Evolutionary conservation across 371 early-diverging fungal species (phyloP), one percentile per base, ranked within the genome.

Genomic region (Apophysomyces trapeziformis): DNA sequence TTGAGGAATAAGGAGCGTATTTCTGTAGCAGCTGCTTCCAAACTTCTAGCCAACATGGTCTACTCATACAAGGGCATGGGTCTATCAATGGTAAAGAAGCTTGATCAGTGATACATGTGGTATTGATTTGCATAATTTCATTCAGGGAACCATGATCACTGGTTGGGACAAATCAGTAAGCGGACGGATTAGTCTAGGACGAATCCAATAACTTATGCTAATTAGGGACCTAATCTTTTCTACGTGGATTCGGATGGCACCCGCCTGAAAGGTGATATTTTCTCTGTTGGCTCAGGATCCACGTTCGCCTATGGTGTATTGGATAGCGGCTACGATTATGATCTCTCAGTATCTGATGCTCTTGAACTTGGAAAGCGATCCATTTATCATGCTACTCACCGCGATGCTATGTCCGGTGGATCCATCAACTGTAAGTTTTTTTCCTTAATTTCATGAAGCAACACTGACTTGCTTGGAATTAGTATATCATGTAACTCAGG

Each of bases 371-470:
- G 95, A 32, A 90, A 92, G 68, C 87, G 98, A 56, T 92, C 99
- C 11, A 99, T 99, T 68, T 99, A 94, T 85, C 99, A 99, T 76
- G 99, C 99, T 54, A 95, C 99, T 43, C 94, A 95, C 83, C 90
- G 99, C 70, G 99, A 99, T 89, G 99, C 99, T 45, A 96, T 86
- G 82, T 97, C 97, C 67, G 99, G 99, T 82, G 99, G 99, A 65
- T 86, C 89, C 32, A 92, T 99, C 39, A 97, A 95, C 73, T 76
- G 92, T 92, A 85, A 79, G 83, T 26, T 26, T 26, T 26, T 26
- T 26, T 26, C 2, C 32, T 26, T 26, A 26, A 26, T 26, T 2
- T 26, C 32, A 26, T 26, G 32, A 26, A 26, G 2, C 2, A 26
- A 26, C n/a, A 21, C 54, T 50, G 21, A 50, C 54, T 21, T 5